phyloP scores from a whole-genome alignment of 2,329 filamentous ascomycete genomes.

The Penicillium aurantiogriseum region DNA sequence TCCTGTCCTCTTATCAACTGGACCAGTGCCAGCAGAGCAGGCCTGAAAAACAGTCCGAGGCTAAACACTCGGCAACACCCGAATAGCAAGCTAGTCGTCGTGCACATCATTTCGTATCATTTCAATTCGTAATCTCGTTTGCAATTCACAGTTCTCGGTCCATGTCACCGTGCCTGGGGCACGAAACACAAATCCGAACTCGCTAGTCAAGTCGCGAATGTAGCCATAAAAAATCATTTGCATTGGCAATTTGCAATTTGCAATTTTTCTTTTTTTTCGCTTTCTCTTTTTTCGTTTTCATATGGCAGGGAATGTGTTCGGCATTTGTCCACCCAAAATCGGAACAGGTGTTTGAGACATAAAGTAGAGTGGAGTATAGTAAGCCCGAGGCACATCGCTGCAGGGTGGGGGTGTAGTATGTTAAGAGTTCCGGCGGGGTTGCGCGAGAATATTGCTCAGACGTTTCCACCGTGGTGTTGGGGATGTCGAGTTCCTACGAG shows the following conservation, averaged over 20 bases:
- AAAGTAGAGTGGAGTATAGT: not conserved
- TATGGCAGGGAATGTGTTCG: not conserved
- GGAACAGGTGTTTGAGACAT: not conserved
- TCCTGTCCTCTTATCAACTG: not conserved
- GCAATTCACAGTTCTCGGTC: not conserved
- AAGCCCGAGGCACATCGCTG: not conserved
- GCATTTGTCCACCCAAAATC: not conserved
- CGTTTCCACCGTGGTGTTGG: conserved; percentile 35
- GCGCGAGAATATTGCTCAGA: conserved; percentile 33
- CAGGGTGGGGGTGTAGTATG: not conserved
- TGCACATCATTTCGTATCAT: not conserved
- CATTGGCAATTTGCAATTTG: not conserved
- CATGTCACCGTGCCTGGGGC: not conserved
- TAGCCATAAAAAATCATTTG: not conserved
- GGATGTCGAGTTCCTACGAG: conserved; percentile 23
- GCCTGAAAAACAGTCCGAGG: not conserved
- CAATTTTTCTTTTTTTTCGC: not conserved
- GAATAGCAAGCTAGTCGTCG: not conserved
- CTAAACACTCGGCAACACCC: not conserved
- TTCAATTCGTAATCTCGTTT: conserved; percentile 11
- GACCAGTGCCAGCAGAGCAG: not conserved
- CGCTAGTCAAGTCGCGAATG: not conserved
- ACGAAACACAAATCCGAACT: not conserved
- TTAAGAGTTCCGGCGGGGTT: conserved; percentile 28
- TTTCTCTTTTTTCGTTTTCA: not conserved